Conservation (phyloP, 345 rosid species). For the Melastoma malabathricum region DNA sequence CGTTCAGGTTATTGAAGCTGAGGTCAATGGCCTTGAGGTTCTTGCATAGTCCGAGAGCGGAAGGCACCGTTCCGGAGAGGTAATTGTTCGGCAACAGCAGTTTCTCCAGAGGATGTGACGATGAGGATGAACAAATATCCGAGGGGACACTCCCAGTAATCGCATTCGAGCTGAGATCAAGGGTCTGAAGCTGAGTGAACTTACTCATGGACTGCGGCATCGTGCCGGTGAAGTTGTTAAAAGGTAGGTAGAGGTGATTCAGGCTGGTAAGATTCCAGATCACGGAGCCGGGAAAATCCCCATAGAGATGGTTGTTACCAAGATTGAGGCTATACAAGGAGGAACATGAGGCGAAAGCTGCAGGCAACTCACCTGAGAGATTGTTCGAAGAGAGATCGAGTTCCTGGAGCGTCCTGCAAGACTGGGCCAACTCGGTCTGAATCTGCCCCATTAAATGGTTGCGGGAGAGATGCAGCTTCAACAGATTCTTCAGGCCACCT, state of each 20-base stretch:
- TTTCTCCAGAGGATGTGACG: constrained; percentile 42
- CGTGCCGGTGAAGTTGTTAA: constrained; percentile 65
- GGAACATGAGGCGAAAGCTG: constrained; percentile 31
- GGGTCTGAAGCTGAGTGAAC: constrained; percentile 50
- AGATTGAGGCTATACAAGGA: constrained; percentile 51
- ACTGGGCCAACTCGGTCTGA: constrained; percentile 50
- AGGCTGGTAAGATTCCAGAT: constrained; percentile 46
- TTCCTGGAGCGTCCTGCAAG: constrained; percentile 41
- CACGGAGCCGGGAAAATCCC: constrained; percentile 55
- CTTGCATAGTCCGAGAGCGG: constrained; percentile 63
- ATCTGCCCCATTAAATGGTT: constrained; percentile 51
- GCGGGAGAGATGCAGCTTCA: constrained; percentile 39
- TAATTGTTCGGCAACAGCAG: constrained; percentile 54
- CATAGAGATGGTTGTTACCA: constrained; percentile 56
- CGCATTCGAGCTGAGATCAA: constrained; percentile 69
- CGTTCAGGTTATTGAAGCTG: constrained; percentile 70
- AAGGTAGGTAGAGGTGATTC: constrained; percentile 40
- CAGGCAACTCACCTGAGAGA: constrained; percentile 54
- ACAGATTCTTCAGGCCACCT: constrained; percentile 41
- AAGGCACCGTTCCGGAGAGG: constrained; percentile 62
- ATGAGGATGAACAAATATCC: constrained; percentile 43
- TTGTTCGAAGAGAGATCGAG: constrained; percentile 64
- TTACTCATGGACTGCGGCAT: constrained; percentile 53
- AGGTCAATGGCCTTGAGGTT: constrained; percentile 60
- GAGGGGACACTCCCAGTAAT: constrained; percentile 54